A percentile compares a stretch with the other conserved stretches of the same genome.
Conservation (phyloP, 2,329 filamentous ascomycete genomes). For the Verticillium nubilum region DNA sequence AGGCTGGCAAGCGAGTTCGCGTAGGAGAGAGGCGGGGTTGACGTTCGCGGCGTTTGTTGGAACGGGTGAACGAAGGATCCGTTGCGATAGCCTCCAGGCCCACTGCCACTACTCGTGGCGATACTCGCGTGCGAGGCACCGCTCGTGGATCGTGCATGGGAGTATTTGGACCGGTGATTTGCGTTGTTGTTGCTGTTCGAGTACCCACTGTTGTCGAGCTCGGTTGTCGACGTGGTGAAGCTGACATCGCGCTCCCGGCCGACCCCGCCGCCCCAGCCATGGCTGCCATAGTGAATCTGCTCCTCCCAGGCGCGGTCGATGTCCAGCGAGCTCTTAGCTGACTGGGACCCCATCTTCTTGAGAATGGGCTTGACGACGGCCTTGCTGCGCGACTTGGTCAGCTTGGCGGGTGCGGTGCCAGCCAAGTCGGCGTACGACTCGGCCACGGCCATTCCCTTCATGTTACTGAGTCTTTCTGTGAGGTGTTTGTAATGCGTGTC, state of each 20-base stretch:
- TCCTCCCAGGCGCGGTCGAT: conserved; percentile 54
- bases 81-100: conserved; percentile 29
- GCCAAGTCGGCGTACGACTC: conserved; percentile 26
- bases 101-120: conserved; percentile 45
- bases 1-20: conserved; percentile 50
- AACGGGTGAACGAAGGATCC: conserved; percentile 57
- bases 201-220: conserved; percentile 13
- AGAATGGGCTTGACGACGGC: conserved; percentile 56
- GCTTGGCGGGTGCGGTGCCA: conserved; percentile 26
- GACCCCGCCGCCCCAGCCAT: conserved; percentile 18
- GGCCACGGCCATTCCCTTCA: conserved; percentile 18
- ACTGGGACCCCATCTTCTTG: conserved; percentile 48
- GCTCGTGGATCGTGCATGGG: conserved; percentile 54
- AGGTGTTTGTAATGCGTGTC: background rate
- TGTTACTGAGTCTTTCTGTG: background rate
- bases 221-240: conserved; percentile 35
- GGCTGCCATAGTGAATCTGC: conserved; percentile 34
- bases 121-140: conserved; percentile 53
- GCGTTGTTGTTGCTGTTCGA: conserved; percentile 1
- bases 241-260: conserved; percentile 28
- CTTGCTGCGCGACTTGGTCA: conserved; percentile 41
- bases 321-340: conserved; percentile 59
- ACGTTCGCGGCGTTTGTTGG: conserved; percentile 57
- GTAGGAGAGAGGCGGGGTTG: conserved; percentile 55
- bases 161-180: conserved; percentile 33